phyloP scores from a whole-genome alignment of 2,329 filamentous ascomycete species.

The Hypoxylon sp. region DNA sequence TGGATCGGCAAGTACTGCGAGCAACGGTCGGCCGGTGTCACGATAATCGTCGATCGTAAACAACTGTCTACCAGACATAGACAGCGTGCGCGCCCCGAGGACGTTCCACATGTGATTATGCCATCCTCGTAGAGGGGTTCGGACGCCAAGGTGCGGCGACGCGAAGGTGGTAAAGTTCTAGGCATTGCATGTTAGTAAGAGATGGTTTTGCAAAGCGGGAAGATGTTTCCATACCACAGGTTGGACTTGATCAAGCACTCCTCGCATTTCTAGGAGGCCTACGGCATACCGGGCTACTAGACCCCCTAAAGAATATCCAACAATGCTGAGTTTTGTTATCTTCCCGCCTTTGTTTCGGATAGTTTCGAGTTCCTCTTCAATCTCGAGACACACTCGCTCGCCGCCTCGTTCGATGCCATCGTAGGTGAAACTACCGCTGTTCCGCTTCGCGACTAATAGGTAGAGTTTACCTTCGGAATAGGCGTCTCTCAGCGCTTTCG shows the following conservation, averaged over 20 bases:
- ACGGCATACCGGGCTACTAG: slow-evolving; percentile 88
- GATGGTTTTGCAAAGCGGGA: not conserved
- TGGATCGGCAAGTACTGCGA: slow-evolving; percentile 85
- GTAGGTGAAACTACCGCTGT: slow-evolving; percentile 79
- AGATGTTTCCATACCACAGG: slow-evolving; percentile 71
- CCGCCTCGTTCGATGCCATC: slow-evolving; percentile 77
- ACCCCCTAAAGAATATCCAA: slow-evolving; percentile 92
- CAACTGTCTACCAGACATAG: slow-evolving; percentile 85
- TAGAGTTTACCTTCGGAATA: slow-evolving; percentile 74
- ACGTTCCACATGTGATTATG: slow-evolving; percentile 81
- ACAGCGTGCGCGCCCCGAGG: slow-evolving; percentile 84
- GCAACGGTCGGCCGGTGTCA: slow-evolving; percentile 82
- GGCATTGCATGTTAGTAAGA: slow-evolving; percentile 14
- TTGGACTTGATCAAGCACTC: slow-evolving; percentile 81
- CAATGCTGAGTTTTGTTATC: slow-evolving; percentile 85
- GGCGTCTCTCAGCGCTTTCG: slow-evolving; percentile 72
- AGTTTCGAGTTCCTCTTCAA: slow-evolving; percentile 71
- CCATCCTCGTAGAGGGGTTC: slow-evolving; percentile 75
- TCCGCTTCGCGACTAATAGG: slow-evolving; percentile 78
- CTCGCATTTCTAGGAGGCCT: slow-evolving; percentile 84
- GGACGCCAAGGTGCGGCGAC: slow-evolving; percentile 83
- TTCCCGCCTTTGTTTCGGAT: slow-evolving; percentile 73
- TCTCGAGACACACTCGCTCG: slow-evolving; percentile 75
- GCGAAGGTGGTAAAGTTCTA: slow-evolving; percentile 95
- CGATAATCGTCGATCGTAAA: slow-evolving; percentile 90